Evolutionary conservation across 768 basidiomycete species (phyloP).

Genomic region (Hemileccinum impolitum): DNA sequence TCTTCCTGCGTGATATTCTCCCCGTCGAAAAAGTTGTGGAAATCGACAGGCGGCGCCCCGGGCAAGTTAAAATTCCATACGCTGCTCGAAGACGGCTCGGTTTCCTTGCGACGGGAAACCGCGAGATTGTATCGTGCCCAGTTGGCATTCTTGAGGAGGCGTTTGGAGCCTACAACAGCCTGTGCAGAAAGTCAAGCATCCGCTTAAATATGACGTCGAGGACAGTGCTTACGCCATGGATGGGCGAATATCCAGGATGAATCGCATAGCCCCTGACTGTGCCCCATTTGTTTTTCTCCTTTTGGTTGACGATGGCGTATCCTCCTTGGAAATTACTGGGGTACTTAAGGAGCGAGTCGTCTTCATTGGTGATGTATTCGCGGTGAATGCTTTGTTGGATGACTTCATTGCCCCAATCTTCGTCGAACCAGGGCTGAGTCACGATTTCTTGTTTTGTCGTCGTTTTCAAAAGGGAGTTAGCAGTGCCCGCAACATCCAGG

Average conservation of each 20-base stretch:
- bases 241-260: conserved; percentile 54
- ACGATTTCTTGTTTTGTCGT: conserved; percentile 48
- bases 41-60: conserved; percentile 51
- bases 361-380: conserved; percentile 48
- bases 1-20: conserved; percentile 65
- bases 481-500: conserved; percentile 57
- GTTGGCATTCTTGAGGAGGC: conserved; percentile 57
- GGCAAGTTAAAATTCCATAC: conserved; percentile 67
- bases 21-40: conserved; percentile 60
- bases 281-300: conserved; percentile 54
- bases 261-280: conserved; percentile 57
- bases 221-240: conserved; percentile 40
- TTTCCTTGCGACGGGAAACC: conserved; percentile 56
- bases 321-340: conserved; percentile 55
- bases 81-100: conserved; percentile 53
- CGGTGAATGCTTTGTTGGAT: conserved; percentile 51
- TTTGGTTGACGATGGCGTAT: conserved; percentile 55
- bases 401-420: conserved; percentile 54
- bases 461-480: conserved; percentile 54
- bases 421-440: conserved; percentile 52
- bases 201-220: neutral
- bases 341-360: conserved; percentile 49
- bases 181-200: conserved; percentile 18
- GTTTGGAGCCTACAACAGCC: conserved; percentile 59
- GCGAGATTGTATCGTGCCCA: conserved; percentile 66